Base-by-base conservation (phyloP, 768 basidiomycete genomes). In the Mycena crocata region DNA sequence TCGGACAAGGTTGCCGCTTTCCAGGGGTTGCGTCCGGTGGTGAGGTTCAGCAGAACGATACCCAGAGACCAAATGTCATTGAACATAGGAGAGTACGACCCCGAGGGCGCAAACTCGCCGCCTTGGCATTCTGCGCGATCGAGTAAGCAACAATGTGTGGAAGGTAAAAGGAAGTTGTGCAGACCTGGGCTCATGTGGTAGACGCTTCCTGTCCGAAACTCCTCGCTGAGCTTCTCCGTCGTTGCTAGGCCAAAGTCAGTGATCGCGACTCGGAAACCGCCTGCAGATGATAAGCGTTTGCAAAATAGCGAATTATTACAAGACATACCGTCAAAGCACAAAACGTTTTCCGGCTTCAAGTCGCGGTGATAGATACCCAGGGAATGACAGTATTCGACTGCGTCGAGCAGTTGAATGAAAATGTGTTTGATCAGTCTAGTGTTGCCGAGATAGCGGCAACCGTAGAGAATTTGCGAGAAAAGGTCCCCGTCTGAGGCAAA, bases 1-100 rank as follows among this genome's bases (percentile, higher is more conserved):
- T 99, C 97, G 44, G 89, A 84, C 1, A 81, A 75, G 5, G 88
- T 90, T 4, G 97, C 96, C 26, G 93, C 92, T 77, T 93, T 93
- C 97, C 97, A 99, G 5, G 97, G 97, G 73, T 98, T 98, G 34
- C 97, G 89, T 6, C 95, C 95, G 26, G 95, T 98, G 30, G 93
- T 90, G 48, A 99, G 89, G 79, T 99, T 99, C 75, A 99, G 89
- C 39, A 99, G 90, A 66, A 99, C 94, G 73, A 99, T 93, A 35
- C 96, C 97, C 46, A 99, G 83, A 10, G 96, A 95, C 97, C 97
- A 99, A 69, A 98, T 87, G 77, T 99, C 97, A 78, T 98, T 97
- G 76, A 87, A 88, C 70, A 89, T 85, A 12, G 96, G 94, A 10
- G 92, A 92, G 80, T 99, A 99, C 6, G 87, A 82, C 65, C 87